Evolutionary conservation across 75 land plant genomes (phyloP), one percentile per base, ranked within the genome.

Genomic region (Azolla pinnata): DNA sequence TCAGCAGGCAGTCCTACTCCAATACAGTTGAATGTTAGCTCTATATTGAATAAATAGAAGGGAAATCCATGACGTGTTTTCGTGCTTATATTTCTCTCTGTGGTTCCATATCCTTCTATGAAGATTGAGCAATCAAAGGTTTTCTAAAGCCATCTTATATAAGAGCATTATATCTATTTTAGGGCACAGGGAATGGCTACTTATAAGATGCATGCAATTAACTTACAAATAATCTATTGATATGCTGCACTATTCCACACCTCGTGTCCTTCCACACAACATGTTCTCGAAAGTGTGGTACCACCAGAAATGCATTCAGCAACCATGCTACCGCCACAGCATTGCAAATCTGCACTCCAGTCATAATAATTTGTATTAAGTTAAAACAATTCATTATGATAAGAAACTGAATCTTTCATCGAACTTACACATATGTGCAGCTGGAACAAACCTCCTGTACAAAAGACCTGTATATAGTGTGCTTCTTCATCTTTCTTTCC

Each of bases 361-460:
- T 8, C 24, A 51, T 8, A 14, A 7, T 38, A 38, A 7, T 38
- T 38, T 38, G 7, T 38, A 38, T 8, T 14, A 38, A 38, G 42
- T 38, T 14, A 38, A 38, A 38, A 38, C 42, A 38, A 38, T 14
- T 38, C 12, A 7, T 38, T 8, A 8, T 38, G 42, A 14, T 14
- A 7, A 38, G 14, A 38, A 7, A 8, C 42, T 8, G 14, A 38
- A 38, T 38, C 7, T 38, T 38, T 31, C 31, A 64, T 5, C 0
- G 38, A 29, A 28, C 69, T 42, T 60, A 67, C 69, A 49, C 69
- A 67, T 18, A 67, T 67, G 54, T 67, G 69, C 45, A 67, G 50
- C 34, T 67, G 69, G 33, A 67, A 67, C 18, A 67, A 48, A 14
- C 69, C 69, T 4, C 69, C 69, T 28, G 54, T 47, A 35, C 69